Percentiles rank a stretch among this genome's conserved stretches.
Evolutionary conservation across 2,329 filamentous ascomycete genomes (phyloP).

Genomic region (Botryosphaeria agaves): DNA sequence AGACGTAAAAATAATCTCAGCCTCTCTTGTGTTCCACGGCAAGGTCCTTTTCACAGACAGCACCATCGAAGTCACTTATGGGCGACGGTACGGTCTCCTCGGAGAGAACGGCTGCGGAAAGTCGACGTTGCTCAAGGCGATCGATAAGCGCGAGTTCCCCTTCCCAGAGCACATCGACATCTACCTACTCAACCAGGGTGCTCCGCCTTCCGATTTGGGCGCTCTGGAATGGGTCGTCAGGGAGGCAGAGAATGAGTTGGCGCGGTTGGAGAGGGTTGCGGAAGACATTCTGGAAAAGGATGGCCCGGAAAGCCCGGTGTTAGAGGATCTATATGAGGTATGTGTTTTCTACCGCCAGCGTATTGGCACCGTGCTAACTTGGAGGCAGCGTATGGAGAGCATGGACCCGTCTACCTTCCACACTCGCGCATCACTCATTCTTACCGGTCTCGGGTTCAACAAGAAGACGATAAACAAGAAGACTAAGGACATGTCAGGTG

Average conservation of each 20-base stretch:
- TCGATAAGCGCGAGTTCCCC: slow-evolving; percentile 83
- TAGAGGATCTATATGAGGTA: slow-evolving; percentile 94
- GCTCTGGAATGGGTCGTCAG: slow-evolving; percentile 94
- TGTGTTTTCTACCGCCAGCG: too few species aligned
- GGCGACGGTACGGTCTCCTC: slow-evolving; percentile 81
- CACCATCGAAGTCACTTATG: slow-evolving; percentile 82
- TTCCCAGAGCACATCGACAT: slow-evolving; percentile 95
- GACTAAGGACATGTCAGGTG: slow-evolving; percentile 99
- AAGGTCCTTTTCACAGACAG: slow-evolving; percentile 90
- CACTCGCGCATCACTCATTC: slow-evolving; percentile 85
- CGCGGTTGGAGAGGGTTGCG: slow-evolving; percentile 70
- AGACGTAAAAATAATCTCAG: slow-evolving; percentile 93
- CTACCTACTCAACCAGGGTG: slow-evolving; percentile 95
- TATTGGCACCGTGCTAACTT: slow-evolving; percentile 6
- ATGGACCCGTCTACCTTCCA: slow-evolving; percentile 98
- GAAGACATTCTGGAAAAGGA: slow-evolving; percentile 85
- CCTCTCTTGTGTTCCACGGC: slow-evolving; percentile 92
- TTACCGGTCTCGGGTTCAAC: slow-evolving; percentile 99
- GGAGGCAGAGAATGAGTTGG: slow-evolving; percentile 86
- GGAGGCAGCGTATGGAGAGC: slow-evolving; percentile 72
- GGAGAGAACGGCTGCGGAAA: slow-evolving; percentile 99
- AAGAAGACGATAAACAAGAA: slow-evolving; percentile 96
- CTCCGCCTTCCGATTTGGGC: slow-evolving; percentile 71
- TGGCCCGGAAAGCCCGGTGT: slow-evolving; percentile 74
- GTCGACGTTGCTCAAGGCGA: slow-evolving; percentile 91